A percentile compares a stretch with the other conserved stretches of the same genome.
phyloP scores from a whole-genome alignment of 805 yeast species.

The Blastobotrys chiropterorum region DNA sequence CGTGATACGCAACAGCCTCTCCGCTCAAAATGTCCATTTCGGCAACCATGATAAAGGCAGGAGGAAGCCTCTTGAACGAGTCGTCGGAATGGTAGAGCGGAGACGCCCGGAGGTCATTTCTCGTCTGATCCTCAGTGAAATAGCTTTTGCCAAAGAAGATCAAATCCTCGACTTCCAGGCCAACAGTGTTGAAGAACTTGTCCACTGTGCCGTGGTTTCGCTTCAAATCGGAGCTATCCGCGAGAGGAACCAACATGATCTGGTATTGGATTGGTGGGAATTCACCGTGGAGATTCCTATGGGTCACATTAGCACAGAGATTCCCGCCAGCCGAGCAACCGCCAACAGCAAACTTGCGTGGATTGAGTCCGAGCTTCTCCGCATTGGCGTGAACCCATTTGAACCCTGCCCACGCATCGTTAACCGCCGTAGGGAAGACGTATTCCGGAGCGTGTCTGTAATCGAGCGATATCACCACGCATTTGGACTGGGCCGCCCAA shows the following conservation, averaged over 20 bases:
- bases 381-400: conserved; percentile 10
- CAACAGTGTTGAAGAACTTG: conserved; percentile 27
- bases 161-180: conserved; percentile 42
- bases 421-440: conserved; percentile 43
- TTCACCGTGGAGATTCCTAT: conserved; percentile 10
- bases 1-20: conserved; percentile 40
- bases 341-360: conserved; percentile 34
- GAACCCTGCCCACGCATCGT: conserved; percentile 37
- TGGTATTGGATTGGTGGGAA: conserved; percentile 37
- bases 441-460: conserved; percentile 46
- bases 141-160: conserved; percentile 40
- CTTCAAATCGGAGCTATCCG: conserved; percentile 24
- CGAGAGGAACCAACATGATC: conserved; percentile 34
- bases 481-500: conserved; percentile 30
- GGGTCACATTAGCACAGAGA: conserved; percentile 26
- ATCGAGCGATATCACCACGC: conserved; percentile 41
- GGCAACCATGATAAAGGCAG: conserved; percentile 37
- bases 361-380: conserved; percentile 6
- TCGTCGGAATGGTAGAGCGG: conserved; percentile 38
- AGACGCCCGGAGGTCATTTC: conserved; percentile 34
- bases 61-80: conserved; percentile 36
- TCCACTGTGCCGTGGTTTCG: conserved; percentile 33
- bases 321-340: conserved; percentile 43
- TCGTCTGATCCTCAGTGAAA: conserved; percentile 32
- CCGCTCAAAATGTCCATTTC: conserved; percentile 39